Conservation (phyloP, 352 stramenopile species). For the Blastocystis sp. region DNA sequence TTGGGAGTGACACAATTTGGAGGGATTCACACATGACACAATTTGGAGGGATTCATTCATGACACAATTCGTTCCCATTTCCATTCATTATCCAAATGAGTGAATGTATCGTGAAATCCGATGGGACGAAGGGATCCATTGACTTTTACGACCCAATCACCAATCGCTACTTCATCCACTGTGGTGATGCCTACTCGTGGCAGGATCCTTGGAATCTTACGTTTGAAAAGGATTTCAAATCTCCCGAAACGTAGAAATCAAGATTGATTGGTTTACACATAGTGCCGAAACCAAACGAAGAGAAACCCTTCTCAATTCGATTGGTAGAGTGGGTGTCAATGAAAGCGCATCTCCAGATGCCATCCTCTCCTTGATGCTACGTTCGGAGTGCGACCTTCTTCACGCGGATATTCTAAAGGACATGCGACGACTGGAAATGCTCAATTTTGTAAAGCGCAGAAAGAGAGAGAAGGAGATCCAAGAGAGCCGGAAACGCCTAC, state of each 20-base stretch:
- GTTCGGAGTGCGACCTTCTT: not conserved
- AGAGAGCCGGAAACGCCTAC: not conserved
- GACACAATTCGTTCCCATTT: too few species aligned
- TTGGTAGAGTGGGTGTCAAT: not conserved
- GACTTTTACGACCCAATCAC: not conserved
- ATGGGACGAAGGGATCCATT: not conserved
- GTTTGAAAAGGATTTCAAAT: not conserved
- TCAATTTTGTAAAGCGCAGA: not conserved
- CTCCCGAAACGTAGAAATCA: not conserved
- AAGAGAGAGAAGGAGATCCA: not conserved
- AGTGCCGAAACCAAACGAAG: not conserved
- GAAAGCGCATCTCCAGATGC: not conserved
- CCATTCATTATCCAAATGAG: constrained; percentile 13
- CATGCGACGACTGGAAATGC: constrained; percentile 28
- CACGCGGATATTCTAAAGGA: not conserved
- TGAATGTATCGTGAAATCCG: not conserved
- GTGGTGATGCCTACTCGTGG: not conserved
- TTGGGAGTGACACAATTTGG: too few species aligned
- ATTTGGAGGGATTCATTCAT: too few species aligned
- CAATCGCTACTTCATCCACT: constrained; percentile 30
- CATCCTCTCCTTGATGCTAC: not conserved
- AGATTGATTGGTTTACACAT: not conserved
- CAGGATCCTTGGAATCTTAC: not conserved
- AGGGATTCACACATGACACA: too few species aligned
- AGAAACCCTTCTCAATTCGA: not conserved